Evolutionary conservation across 2,329 filamentous ascomycete species (phyloP), one percentile per base, ranked within the genome.

Genomic region (Fusarium sp.): DNA sequence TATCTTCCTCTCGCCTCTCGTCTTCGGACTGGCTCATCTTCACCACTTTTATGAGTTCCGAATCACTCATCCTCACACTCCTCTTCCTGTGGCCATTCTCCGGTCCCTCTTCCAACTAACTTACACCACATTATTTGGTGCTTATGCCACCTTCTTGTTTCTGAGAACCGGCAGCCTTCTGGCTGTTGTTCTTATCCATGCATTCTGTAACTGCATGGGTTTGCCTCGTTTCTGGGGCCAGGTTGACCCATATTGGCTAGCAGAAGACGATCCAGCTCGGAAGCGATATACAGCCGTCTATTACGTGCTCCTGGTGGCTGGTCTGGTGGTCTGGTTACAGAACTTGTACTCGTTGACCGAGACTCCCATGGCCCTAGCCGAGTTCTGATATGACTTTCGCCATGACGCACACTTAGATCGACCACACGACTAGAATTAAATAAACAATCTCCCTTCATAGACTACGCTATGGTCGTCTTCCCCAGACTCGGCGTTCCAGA

Each of bases 1-100:
- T 73, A 89, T 97, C 78, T 94, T 97, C 83, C 84, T 94, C 12
- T 94, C 94, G 2, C 96, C 96, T 8, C 85, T 98, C 12, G 92
- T 98, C 81, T 98, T 98, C 80, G 96, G 96, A 60, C 91, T 98
- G 51, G 95, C 96, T 9, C 96, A 99, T 83, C 83, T 97, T 56
- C 96, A 99, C 83, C 96, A 99, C 84, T 94, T 97, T 81, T 97
- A 98, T 85, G 96, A 98, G 84, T 98, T 97, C 83, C 89, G 93
- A 65, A 86, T 97, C 66, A 94, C 93, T 1, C 91, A 97, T 77
- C 94, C 94, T 10, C 86, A 90, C 71, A 91, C 92, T 2, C 89
- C 93, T 1, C 79, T 92, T 14, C 73, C 87, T 1, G 86, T 89
- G 2, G 91, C 92, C 8, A 78, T 96, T 7, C 79, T 93, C 31